Conservation (phyloP, 2,329 filamentous ascomycete species). For the Xylariaceae sp. region DNA sequence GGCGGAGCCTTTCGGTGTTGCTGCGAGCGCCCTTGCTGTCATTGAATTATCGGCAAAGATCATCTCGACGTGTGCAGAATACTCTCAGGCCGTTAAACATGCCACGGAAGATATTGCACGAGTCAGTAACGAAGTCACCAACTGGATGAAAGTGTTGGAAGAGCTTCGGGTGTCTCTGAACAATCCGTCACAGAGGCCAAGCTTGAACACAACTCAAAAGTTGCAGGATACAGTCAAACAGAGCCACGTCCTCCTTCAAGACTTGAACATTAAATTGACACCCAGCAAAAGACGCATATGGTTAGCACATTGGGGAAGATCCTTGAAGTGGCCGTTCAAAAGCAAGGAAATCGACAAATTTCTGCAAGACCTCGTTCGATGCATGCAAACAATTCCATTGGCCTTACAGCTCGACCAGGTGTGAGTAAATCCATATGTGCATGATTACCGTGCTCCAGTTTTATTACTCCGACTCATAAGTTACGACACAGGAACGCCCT, state of each 20-base stretch:
- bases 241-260: too few relatives aligned
- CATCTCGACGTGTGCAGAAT: neutral
- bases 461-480: too few relatives aligned
- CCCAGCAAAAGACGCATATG: too few relatives aligned
- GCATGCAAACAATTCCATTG: slow-evolving; percentile 27
- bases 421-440: slow-evolving; percentile 17
- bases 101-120: neutral
- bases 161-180: neutral
- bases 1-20: neutral
- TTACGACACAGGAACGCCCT: too few relatives aligned
- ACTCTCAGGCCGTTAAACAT: neutral
- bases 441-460: too few relatives aligned
- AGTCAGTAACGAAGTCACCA: neutral
- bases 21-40: slow-evolving; percentile 1
- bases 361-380: slow-evolving; percentile 28
- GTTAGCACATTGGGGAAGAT: slow-evolving; percentile 8
- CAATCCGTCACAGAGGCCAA: neutral
- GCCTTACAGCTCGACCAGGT: slow-evolving; percentile 34
- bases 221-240: neutral
- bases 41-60: neutral
- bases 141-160: neutral
- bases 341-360: slow-evolving; percentile 33
- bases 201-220: neutral
- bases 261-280: too few relatives aligned
- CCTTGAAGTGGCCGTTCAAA: slow-evolving; percentile 38